Percentiles rank a stretch among this genome's conserved stretches.
phyloP scores from a whole-genome alignment of 768 basidiomycete genomes.

The Bullera alba region DNA sequence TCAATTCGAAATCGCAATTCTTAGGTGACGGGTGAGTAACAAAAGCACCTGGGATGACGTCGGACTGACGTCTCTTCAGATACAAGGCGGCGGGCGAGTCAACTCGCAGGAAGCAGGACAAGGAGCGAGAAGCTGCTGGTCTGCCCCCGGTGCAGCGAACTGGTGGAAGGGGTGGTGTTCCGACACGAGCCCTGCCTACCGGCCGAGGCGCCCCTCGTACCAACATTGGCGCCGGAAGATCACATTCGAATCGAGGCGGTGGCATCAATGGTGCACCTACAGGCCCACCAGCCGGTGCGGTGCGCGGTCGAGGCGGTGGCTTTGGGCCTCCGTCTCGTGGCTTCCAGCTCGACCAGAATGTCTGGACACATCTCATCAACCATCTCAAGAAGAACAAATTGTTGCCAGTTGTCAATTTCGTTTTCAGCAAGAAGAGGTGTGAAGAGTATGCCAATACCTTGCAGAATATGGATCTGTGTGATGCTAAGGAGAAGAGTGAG shows the following conservation, averaged over 20 bases:
- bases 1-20: conserved; percentile 72
- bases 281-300: conserved; percentile 32
- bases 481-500: conserved; percentile 88
- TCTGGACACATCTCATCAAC: conserved; percentile 84
- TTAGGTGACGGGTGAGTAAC: conserved; percentile 62
- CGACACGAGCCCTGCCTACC: conserved; percentile 45
- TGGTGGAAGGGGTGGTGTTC: conserved; percentile 68
- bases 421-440: conserved; percentile 91
- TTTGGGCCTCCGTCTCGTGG: conserved; percentile 12
- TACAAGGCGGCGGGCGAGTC: conserved; percentile 88
- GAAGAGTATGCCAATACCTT: conserved; percentile 92
- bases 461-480: conserved; percentile 78
- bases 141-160: conserved; percentile 74
- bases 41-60: too few species aligned
- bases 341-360: conserved; percentile 67
- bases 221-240: conserved; percentile 28
- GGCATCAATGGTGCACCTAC: conserved; percentile 49
- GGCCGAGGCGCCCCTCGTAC: conserved; percentile 39
- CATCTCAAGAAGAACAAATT: conserved; percentile 76
- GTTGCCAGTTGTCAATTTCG: conserved; percentile 92
- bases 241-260: conserved; percentile 50
- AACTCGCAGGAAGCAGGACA: conserved; percentile 88
- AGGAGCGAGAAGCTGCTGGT: conserved; percentile 92
- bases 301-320: conserved; percentile 32
- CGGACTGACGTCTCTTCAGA: conserved; percentile 50